A percentile compares a stretch with the other conserved stretches of the same genome.
phyloP scores from a whole-genome alignment of 2,329 filamentous ascomycete genomes.

The Diaporthe vaccinii region DNA sequence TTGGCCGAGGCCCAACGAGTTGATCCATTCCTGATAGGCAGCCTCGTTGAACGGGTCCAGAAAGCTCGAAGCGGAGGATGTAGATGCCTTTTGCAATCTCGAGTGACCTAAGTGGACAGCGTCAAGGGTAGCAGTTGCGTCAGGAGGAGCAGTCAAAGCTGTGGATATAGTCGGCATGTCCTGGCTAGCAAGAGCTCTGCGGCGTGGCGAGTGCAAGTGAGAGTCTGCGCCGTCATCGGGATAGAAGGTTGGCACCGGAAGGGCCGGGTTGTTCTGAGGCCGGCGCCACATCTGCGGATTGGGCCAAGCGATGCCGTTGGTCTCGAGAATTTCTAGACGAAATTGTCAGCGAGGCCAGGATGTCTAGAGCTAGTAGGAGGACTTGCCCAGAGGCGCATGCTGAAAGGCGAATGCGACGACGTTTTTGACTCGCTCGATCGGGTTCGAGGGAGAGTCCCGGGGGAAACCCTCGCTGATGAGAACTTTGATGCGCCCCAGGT shows the following conservation, averaged over 20 bases:
- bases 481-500: constrained; percentile 81
- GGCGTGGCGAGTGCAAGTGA: constrained; percentile 74
- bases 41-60: constrained; percentile 48
- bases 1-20: constrained; percentile 36
- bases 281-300: constrained; percentile 78
- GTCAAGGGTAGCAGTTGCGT: not conserved
- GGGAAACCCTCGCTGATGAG: constrained; percentile 81
- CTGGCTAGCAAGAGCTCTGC: constrained; percentile 46
- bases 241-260: constrained; percentile 56
- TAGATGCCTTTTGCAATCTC: constrained; percentile 28
- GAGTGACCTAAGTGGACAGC: not conserved
- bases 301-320: constrained; percentile 83
- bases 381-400: constrained; percentile 81
- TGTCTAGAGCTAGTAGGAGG: not conserved
- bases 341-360: not conserved
- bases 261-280: constrained; percentile 56
- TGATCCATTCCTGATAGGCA: constrained; percentile 47
- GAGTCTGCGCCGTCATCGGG: constrained; percentile 64
- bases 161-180: constrained; percentile 20
- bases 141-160: constrained; percentile 16
- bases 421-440: constrained; percentile 78
- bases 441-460: constrained; percentile 62
- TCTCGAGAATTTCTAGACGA: constrained; percentile 76
- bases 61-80: constrained; percentile 42
- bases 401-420: constrained; percentile 86